phyloP scores from a whole-genome alignment of 352 stramenopile genomes.

The Phytophthora pseudosyringae region DNA sequence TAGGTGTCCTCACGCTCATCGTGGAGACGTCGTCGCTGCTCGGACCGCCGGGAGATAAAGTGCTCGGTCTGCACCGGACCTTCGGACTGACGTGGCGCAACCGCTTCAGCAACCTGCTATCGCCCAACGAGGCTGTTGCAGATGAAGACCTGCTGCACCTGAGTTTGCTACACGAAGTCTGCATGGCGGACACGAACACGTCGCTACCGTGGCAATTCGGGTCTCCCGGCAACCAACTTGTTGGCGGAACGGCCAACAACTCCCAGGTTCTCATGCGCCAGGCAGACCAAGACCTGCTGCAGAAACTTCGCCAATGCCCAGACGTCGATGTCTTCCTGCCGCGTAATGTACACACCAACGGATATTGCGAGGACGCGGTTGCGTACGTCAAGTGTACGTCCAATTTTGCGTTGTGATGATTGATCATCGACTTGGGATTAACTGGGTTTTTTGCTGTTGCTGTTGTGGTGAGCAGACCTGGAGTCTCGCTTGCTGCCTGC shows the following conservation, averaged over 20 bases:
- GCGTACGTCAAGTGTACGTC: conserved; percentile 61
- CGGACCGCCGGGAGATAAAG: conserved; percentile 8
- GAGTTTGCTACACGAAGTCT: conserved; percentile 44
- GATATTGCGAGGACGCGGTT: conserved; percentile 60
- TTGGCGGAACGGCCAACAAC: conserved; percentile 31
- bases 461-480: conserved; percentile 28
- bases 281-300: conserved; percentile 36
- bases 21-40: conserved; percentile 30
- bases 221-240: conserved; percentile 34
- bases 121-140: conserved; percentile 21
- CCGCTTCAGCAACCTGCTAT: conserved; percentile 18
- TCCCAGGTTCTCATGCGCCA: conserved; percentile 30
- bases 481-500: conserved; percentile 41
- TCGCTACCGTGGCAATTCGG: conserved; percentile 46
- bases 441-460: no score
- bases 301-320: conserved; percentile 49
- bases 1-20: conserved; percentile 26
- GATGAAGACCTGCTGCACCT: conserved; percentile 40
- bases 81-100: conserved; percentile 23
- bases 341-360: conserved; percentile 27
- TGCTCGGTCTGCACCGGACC: conserved; percentile 17
- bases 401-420: conserved; percentile 1
- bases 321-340: conserved; percentile 60
- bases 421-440: not conserved
- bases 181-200: conserved; percentile 24